A percentile compares a stretch with the other conserved stretches of the same genome.
These are phyloP conservation scores for Eimeria maxima DNA, from an alignment of 169 alveolate species.

Conservation along the genomic window DNA sequence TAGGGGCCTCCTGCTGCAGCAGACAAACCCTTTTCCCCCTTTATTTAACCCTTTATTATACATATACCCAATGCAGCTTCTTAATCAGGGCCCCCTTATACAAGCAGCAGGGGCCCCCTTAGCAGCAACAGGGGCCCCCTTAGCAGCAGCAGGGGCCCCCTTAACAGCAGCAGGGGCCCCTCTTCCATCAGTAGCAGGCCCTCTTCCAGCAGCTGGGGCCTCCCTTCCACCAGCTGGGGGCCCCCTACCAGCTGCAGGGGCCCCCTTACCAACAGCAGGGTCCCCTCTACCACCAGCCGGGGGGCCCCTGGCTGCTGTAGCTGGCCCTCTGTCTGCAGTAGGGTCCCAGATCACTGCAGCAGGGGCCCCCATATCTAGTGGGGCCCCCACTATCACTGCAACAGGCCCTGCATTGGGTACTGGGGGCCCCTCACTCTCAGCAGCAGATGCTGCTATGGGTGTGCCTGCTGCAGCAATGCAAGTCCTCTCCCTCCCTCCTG, in stretches of 20 bases:
- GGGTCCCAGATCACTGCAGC: not conserved
- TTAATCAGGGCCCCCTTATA: too few species aligned
- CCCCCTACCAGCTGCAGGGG: not conserved
- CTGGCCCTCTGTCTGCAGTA: not conserved
- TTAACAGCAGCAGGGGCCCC: not conserved
- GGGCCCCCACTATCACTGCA: not conserved
- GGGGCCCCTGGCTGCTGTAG: not conserved
- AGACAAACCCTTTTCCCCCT: too few species aligned
- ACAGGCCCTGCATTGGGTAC: not conserved
- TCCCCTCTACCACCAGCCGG: not conserved
- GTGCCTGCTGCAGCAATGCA: too few species aligned
- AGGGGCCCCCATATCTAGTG: too few species aligned
- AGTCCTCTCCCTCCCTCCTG: too few species aligned
- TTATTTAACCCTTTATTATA: too few species aligned
- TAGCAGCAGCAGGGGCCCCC: slow-evolving; percentile 12
- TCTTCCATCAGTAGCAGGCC: not conserved
- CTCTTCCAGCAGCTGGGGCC: not conserved
- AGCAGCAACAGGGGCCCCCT: slow-evolving; percentile 18
- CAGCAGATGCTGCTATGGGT: too few species aligned
- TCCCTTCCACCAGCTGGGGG: not conserved
- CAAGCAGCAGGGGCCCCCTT: too few species aligned
- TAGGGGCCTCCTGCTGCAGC: too few species aligned
- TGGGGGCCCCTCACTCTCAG: not conserved
- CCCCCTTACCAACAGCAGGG: not conserved
- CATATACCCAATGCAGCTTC: too few species aligned